phyloP scores from a whole-genome alignment of 2,329 filamentous ascomycete genomes.

The Pseudopyricularia cyperi region DNA sequence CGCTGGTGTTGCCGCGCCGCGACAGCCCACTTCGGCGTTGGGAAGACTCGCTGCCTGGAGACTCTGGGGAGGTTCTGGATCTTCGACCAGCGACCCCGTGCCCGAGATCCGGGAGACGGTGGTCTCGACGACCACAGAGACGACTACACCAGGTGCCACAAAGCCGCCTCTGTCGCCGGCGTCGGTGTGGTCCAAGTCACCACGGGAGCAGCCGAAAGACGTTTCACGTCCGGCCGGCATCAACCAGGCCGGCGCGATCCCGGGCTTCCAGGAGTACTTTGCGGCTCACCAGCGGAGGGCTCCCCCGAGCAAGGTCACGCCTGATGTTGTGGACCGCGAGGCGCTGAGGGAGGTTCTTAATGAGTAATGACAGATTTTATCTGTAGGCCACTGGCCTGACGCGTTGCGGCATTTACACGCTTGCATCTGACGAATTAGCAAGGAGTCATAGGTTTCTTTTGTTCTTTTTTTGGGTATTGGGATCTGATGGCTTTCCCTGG shows the following conservation, averaged over 20 bases:
- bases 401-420: background rate
- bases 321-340: conserved; percentile 44
- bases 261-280: conserved; percentile 52
- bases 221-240: conserved; percentile 52
- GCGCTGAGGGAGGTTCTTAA: conserved; percentile 47
- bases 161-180: conserved; percentile 11
- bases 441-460: background rate
- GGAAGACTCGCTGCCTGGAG: conserved; percentile 20
- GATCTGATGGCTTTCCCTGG: background rate
- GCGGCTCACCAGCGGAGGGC: conserved; percentile 34
- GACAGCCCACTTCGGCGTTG: conserved; percentile 5
- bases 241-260: conserved; percentile 64
- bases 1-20: background rate
- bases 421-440: background rate
- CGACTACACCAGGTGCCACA: conserved; percentile 14
- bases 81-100: background rate
- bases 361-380: conserved; percentile 13
- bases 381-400: background rate
- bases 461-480: background rate
- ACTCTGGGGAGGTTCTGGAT: conserved; percentile 24
- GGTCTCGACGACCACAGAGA: background rate
- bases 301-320: conserved; percentile 41
- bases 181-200: conserved; percentile 3
- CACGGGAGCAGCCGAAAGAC: conserved; percentile 11
- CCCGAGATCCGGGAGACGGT: background rate